Conservation (phyloP, 2,329 filamentous ascomycete genomes). For the Sphaceloma murrayae region DNA sequence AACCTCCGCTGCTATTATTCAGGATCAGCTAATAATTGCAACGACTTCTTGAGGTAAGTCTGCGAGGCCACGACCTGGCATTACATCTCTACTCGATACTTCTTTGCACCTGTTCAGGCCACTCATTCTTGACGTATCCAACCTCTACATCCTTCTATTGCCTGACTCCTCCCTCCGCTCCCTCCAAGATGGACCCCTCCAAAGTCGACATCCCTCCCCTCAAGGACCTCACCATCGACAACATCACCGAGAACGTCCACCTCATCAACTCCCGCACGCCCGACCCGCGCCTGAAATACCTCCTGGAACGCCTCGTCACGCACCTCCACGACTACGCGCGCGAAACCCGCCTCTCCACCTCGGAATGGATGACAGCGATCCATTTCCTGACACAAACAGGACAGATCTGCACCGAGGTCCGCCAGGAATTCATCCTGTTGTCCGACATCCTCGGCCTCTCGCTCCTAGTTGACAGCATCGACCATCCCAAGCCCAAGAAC, state of each 20-base stretch:
- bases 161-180: not conserved
- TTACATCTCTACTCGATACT: no score
- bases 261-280: conserved; percentile 62
- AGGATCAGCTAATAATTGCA: conserved; percentile 7
- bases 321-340: conserved; percentile 76
- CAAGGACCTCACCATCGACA: conserved; percentile 66
- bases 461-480: conserved; percentile 70
- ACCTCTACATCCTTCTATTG: no score
- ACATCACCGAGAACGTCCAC: conserved; percentile 68
- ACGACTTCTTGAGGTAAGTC: no score
- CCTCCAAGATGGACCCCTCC: conserved; percentile 34
- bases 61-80: no score
- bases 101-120: no score
- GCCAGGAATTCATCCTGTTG: conserved; percentile 65
- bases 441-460: conserved; percentile 72
- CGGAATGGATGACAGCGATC: conserved; percentile 69
- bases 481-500: conserved; percentile 64
- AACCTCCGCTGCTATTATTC: not conserved
- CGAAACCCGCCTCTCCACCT: conserved; percentile 64
- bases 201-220: conserved; percentile 42
- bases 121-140: no score
- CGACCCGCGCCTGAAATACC: conserved; percentile 57
- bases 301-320: conserved; percentile 62
- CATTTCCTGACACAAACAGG: conserved; percentile 63
- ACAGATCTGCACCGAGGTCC: conserved; percentile 62